A percentile compares a stretch with the other conserved stretches of the same genome.
phyloP scores from a whole-genome alignment of 257 asterid genomes.

The Fraxinus pennsylvanica region DNA sequence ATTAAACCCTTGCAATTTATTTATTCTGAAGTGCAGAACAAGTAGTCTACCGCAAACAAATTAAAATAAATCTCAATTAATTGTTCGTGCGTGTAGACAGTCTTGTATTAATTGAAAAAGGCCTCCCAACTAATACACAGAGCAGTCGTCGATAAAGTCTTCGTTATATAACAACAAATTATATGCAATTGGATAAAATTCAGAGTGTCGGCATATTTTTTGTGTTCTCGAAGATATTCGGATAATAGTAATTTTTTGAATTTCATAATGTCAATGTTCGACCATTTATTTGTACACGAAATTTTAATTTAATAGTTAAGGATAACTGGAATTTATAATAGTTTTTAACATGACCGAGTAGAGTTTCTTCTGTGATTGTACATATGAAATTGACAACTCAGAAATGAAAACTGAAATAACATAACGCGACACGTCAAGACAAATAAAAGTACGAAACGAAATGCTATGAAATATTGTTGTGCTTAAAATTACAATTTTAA shows the following conservation, averaged over 20 bases:
- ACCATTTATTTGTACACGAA: conserved; percentile 38
- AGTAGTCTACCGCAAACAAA: conserved; percentile 17
- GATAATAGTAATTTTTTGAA: conserved; percentile 9
- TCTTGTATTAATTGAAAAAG: conserved; percentile 30
- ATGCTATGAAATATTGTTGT: neutral
- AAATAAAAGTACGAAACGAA: neutral
- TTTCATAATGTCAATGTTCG: conserved; percentile 10
- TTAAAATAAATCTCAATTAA: conserved; percentile 15
- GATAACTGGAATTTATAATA: conserved; percentile 25
- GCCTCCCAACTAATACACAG: conserved; percentile 40
- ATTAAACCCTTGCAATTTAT: conserved; percentile 23
- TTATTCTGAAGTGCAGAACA: conserved; percentile 29
- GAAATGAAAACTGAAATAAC: neutral
- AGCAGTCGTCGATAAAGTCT: conserved; percentile 30
- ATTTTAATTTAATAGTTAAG: conserved; percentile 29
- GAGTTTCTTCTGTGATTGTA: conserved; percentile 35
- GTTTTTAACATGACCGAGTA: conserved; percentile 23
- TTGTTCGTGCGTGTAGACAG: conserved; percentile 20
- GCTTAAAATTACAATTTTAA: neutral
- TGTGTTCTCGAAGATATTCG: conserved; percentile 40
- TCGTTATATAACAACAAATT: conserved; percentile 52
- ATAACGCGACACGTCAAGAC: neutral
- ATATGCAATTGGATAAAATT: conserved; percentile 14
- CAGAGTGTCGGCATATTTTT: conserved; percentile 5
- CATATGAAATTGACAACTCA: conserved; percentile 27